Base-by-base conservation (phyloP, 139 green algal species). In the Trebouxia sp. region DNA sequence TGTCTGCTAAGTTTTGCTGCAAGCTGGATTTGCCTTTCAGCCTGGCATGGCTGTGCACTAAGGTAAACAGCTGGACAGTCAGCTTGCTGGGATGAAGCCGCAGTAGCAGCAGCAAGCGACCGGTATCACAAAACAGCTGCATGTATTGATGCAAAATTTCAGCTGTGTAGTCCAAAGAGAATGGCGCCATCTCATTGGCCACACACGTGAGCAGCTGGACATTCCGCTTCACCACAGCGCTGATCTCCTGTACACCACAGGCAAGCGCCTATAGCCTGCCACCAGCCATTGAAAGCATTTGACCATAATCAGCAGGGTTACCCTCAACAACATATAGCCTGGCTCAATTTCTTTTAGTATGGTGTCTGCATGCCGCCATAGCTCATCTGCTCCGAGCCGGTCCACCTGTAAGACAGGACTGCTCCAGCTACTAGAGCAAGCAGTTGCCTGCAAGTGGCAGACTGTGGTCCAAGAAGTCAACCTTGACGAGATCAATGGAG, bases 231-330 rank as follows among this genome's bases (percentile, higher is more conserved):
- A 65, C 12, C 28, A 80, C 30, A 17, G 35, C 45, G 30, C 28
- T 47, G 28, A 80, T 30, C 28, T 80, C 74, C 74, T 82, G 58
- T 22, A n/a, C n/a, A n/a, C n/a, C n/a, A n/a, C n/a, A n/a, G n/a
- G n/a, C n/a, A n/a, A n/a, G n/a, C n/a, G n/a, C n/a, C n/a, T n/a
- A n/a, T n/a, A n/a, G n/a, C n/a, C n/a, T n/a, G n/a, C n/a, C n/a
- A n/a, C n/a, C n/a, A n/a, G n/a, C n/a, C n/a, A n/a, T n/a, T n/a
- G n/a, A n/a, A n/a, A n/a, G n/a, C n/a, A n/a, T n/a, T n/a, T n/a
- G 28, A n/a, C 9, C 9, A 39, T 20, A 67, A 3, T 67, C 56
- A 42, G 62, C 62, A 43, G n/a, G 12, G n/a, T n/a, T 26, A 77
- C 69, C 69, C 30, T n/a, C 41, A 77, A 41, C 26, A 77, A 10